Percentiles rank a stretch among this genome's conserved stretches.
These are phyloP conservation scores for Alectoria sarmentosa DNA, from an alignment of 495 filamentous ascomycete genomes.

Conservation along the genomic window DNA sequence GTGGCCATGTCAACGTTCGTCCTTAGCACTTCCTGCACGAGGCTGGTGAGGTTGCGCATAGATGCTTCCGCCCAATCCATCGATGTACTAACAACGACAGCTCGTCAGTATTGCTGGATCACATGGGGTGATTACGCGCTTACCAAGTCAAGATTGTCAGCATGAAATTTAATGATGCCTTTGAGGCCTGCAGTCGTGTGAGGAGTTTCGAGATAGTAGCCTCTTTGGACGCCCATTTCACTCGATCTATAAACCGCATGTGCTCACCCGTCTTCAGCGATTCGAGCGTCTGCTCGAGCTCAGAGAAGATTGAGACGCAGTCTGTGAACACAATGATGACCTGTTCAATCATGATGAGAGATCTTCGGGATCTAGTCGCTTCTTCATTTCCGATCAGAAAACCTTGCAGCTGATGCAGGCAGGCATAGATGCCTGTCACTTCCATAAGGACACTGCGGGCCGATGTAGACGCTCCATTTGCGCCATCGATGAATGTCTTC, in stretches of 20 bases:
- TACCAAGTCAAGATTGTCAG: conserved; percentile 29
- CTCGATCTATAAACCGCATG: conserved; percentile 20
- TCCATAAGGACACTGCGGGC: conserved; percentile 21
- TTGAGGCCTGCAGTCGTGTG: conserved; percentile 25
- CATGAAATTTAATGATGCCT: conserved; percentile 27
- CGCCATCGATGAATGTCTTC: conserved; percentile 19
- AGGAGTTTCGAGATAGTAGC: conserved; percentile 22
- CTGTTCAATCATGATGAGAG: conserved; percentile 27
- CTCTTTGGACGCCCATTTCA: conserved; percentile 28
- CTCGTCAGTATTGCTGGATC: background rate
- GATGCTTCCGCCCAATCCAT: conserved; percentile 21
- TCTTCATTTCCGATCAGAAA: conserved; percentile 22
- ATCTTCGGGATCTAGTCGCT: conserved; percentile 19
- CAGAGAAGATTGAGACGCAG: conserved; percentile 28
- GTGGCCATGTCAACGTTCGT: conserved; percentile 21
- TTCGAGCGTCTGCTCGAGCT: conserved; percentile 28
- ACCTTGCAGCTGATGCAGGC: conserved; percentile 22
- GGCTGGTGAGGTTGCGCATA: conserved; percentile 14
- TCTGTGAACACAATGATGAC: conserved; percentile 27
- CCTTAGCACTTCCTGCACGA: conserved; percentile 16
- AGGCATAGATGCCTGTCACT: conserved; percentile 22
- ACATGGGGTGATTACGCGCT: background rate
- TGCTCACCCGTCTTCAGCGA: conserved; percentile 19
- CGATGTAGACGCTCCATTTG: conserved; percentile 18
- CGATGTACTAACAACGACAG: conserved; percentile 12